These are phyloP conservation scores for Trichoderma polysporum DNA, from an alignment of 2,329 filamentous ascomycete genomes.

Conservation along the genomic window DNA sequence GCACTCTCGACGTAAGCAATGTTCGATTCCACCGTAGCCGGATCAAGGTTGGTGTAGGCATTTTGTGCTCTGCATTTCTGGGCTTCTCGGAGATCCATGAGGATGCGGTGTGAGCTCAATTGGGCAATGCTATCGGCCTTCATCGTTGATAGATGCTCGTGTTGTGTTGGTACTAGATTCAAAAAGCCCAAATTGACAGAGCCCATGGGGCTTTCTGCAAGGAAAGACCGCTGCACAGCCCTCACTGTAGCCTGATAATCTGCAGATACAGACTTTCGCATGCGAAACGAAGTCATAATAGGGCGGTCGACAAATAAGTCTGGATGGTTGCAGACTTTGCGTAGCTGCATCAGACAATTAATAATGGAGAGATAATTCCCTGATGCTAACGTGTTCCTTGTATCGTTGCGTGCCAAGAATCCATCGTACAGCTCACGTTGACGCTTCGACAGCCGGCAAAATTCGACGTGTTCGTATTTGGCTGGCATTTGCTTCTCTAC, in stretches of 20 bases:
- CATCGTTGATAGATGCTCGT: constrained; percentile 62
- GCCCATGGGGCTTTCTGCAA: constrained; percentile 61
- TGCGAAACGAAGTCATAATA: constrained; percentile 95
- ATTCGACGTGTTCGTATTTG: constrained; percentile 96
- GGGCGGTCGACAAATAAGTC: constrained; percentile 94
- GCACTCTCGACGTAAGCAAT: constrained; percentile 72
- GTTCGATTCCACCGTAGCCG: constrained; percentile 66
- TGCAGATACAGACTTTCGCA: constrained; percentile 74
- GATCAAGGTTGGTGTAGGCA: constrained; percentile 56
- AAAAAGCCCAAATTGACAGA: constrained; percentile 72
- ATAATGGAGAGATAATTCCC: constrained; percentile 98
- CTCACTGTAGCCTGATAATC: constrained; percentile 73
- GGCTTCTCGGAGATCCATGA: constrained; percentile 69
- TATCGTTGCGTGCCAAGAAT: constrained; percentile 87
- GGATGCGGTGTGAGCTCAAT: constrained; percentile 66
- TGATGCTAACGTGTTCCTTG: constrained; percentile 81
- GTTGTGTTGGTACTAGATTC: constrained; percentile 71
- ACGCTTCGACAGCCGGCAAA: constrained; percentile 90
- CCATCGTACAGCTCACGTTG: constrained; percentile 96
- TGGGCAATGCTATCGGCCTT: constrained; percentile 58
- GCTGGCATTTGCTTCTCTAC: constrained; percentile 99
- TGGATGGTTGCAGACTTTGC: constrained; percentile 97
- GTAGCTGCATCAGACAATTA: constrained; percentile 94
- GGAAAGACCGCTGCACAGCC: constrained; percentile 64
- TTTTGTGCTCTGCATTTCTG: constrained; percentile 64